A percentile compares a stretch with the other conserved stretches of the same genome.
phyloP scores from a whole-genome alignment of 345 rosid species.

The Anastatica hierochuntica region DNA sequence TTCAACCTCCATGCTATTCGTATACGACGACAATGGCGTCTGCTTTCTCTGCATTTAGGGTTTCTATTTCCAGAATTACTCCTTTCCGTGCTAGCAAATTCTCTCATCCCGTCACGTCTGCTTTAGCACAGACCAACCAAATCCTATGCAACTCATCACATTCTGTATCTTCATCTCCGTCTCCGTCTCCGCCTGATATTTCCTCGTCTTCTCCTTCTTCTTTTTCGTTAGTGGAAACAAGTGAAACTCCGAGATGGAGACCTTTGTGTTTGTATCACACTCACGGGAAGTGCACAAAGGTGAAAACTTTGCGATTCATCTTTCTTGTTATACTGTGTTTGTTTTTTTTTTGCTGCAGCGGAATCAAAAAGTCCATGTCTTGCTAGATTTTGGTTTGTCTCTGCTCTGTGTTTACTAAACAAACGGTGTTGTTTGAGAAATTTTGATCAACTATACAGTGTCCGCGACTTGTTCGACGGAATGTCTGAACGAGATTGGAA shows the following conservation, averaged over 20 bases:
- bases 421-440: no score
- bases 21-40: constrained; percentile 23
- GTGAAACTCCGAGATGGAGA: constrained; percentile 35
- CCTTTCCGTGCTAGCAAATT: constrained; percentile 12
- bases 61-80: constrained; percentile 18
- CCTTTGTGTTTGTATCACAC: constrained; percentile 82
- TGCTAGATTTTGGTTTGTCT: no score
- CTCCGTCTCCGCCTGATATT: constrained; percentile 5
- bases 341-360: no score
- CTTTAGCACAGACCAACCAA: constrained; percentile 13
- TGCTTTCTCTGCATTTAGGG: constrained; percentile 13
- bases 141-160: constrained; percentile 14
- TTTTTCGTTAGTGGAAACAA: constrained; percentile 15
- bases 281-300: constrained; percentile 78
- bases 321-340: no score
- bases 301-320: constrained; percentile 9
- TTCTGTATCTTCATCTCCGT: constrained; percentile 23
- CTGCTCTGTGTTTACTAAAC: no score
- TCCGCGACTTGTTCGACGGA: constrained; percentile 30
- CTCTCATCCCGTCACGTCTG: constrained; percentile 8
- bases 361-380: no score
- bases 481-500: constrained; percentile 11
- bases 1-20: background rate
- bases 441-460: no score
- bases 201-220: constrained; percentile 14